Evolutionary conservation across 495 filamentous ascomycete species (phyloP), one percentile per base, ranked within the genome.

Genomic region (Penicillium fimorum): DNA sequence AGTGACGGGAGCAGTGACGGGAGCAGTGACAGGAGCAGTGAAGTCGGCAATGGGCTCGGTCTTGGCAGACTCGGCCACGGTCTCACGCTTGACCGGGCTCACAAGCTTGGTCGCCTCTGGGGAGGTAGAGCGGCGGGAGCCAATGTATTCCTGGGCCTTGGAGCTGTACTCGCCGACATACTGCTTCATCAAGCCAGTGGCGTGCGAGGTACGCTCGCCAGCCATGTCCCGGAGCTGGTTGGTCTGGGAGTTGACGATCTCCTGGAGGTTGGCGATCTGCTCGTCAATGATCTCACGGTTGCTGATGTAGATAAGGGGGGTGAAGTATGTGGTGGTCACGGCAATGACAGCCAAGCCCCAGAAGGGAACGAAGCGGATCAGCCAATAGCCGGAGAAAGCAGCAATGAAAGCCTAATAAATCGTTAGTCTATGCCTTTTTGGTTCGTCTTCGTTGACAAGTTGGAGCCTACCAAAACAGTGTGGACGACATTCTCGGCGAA

Each of bases 261-360:
- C 76, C 62, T 84, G 78, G 43, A 80, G 82, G 58, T 89, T 82
- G 64, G 81, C 73, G 54, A 99, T 75, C 63, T 97, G 90, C 56
- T 82, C 76, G 71, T 99, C 94, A 66, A 99, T 96, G 59, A 93
- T 70, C 71, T 96, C 91, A 70, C 90, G 86, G 85, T 99, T 97
- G 75, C 83, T 85, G 65, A 90, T 86, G 79, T 97, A 97, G 73
- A 95, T 70, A 53, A 97, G 82, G 37, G 94, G 94, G n/a, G 76
- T 86, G 59, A 96, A 79, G 81, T 96, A 99, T 64, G 85, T 72
- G 59, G 87, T 76, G 41, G 86, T 85, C 46, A 88, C 87, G 55
- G 79, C 82, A 59, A 97, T 81, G 55, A 97, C 77, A 47, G 89
- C 78, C 64, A 99, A 80, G 27, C 91, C 91, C 94, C 94, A 99